phyloP scores from a whole-genome alignment of 371 early-diverging fungal species.

The Mortierella sp. region DNA sequence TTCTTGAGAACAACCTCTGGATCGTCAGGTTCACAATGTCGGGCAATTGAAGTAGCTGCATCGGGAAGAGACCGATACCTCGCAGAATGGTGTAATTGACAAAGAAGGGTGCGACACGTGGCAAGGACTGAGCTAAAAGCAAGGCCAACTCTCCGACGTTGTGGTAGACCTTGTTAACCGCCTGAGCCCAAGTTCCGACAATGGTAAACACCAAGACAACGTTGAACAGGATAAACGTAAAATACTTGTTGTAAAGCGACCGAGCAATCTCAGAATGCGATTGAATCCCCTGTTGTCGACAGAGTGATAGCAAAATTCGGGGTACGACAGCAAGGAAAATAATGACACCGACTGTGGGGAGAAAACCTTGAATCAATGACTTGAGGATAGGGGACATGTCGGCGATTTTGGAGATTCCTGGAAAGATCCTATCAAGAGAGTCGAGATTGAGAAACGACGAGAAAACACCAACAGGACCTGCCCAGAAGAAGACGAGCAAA shows the following conservation, averaged over 20 bases:
- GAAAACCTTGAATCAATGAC: slow-evolving; percentile 70
- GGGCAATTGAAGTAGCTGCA: slow-evolving; percentile 78
- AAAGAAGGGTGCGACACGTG: slow-evolving; percentile 84
- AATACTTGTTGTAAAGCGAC: slow-evolving; percentile 82
- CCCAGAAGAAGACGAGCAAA: slow-evolving; percentile 44
- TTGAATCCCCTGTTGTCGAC: slow-evolving; percentile 70
- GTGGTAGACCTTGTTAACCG: slow-evolving; percentile 73
- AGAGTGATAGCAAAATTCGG: slow-evolving; percentile 70
- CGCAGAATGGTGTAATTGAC: slow-evolving; percentile 84
- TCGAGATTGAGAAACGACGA: slow-evolving; percentile 79
- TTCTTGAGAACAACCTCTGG: slow-evolving; percentile 67
- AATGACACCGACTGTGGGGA: slow-evolving; percentile 74
- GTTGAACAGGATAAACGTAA: slow-evolving; percentile 90
- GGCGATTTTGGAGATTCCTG: slow-evolving; percentile 28
- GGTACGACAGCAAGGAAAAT: slow-evolving; percentile 77
- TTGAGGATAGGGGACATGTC: slow-evolving; percentile 59
- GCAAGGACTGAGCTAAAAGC: slow-evolving; percentile 58
- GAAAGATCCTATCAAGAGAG: slow-evolving; percentile 66
- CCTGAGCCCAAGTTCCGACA: slow-evolving; percentile 83
- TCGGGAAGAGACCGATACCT: slow-evolving; percentile 69
- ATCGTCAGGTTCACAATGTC: slow-evolving; percentile 63
- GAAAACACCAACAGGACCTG: slow-evolving; percentile 72
- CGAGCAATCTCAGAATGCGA: slow-evolving; percentile 78
- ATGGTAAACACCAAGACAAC: slow-evolving; percentile 91
- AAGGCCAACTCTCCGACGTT: slow-evolving; percentile 38